Evolutionary conservation across 208 protist genomes (phyloP).

Genomic region (Sergeia podlipaevii): DNA sequence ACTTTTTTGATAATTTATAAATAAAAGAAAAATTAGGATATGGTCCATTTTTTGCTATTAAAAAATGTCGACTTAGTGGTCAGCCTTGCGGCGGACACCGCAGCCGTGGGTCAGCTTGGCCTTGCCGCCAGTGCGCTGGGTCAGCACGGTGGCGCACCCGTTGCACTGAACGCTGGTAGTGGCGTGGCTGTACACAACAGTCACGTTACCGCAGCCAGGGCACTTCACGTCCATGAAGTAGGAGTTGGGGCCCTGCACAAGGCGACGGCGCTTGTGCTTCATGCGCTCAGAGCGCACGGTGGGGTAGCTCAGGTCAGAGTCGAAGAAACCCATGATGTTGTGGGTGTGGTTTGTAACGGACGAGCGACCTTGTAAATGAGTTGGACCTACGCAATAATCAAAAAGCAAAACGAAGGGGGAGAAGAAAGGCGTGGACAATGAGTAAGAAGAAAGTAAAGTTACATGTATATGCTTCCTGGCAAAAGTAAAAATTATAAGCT

Average conservation of each 20-base stretch:
- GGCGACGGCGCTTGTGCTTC: conserved; percentile 99
- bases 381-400: too few relatives aligned
- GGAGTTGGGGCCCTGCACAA: conserved; percentile 99
- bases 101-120: conserved; percentile 95
- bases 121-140: conserved; percentile 98
- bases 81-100: conserved; percentile 94
- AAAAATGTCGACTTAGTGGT: too few relatives aligned
- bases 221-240: conserved; percentile 99
- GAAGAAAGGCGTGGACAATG: not conserved
- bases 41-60: too few relatives aligned
- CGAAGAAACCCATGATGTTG: conserved; percentile 92
- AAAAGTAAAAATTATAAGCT: conserved; percentile 7
- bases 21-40: too few relatives aligned
- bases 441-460: not conserved
- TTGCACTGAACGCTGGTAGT: conserved; percentile 96
- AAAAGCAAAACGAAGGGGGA: not conserved
- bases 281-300: conserved; percentile 90
- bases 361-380: too few relatives aligned
- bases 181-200: conserved; percentile 98
- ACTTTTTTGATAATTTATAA: too few relatives aligned
- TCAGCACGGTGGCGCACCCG: conserved; percentile 95
- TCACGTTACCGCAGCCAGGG: conserved; percentile 94
- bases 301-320: conserved; percentile 98
- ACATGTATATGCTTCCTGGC: not conserved
- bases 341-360: too few relatives aligned